Evolutionary conservation across 805 yeast genomes (phyloP).

Genomic region (Candida railenensis): DNA sequence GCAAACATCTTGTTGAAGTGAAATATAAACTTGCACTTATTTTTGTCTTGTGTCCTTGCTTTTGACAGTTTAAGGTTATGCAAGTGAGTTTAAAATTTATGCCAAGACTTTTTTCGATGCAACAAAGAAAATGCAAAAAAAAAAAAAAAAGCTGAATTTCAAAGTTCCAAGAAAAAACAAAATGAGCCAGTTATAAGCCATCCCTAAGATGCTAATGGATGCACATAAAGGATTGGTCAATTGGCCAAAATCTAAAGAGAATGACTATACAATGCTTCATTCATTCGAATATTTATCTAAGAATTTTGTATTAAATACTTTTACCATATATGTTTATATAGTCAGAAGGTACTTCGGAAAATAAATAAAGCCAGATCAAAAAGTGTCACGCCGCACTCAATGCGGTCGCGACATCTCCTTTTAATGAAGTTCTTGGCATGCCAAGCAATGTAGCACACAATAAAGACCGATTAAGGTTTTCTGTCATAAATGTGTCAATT

Average conservation of each 20-base stretch:
- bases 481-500: conserved; percentile 3
- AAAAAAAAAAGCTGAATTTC: background rate
- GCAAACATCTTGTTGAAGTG: too few relatives aligned
- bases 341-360: background rate
- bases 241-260: too few relatives aligned
- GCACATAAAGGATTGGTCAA: too few relatives aligned
- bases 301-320: background rate
- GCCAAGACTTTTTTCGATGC: background rate
- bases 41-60: too few relatives aligned
- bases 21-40: too few relatives aligned
- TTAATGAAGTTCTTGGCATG: conserved; percentile 6
- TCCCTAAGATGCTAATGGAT: too few relatives aligned
- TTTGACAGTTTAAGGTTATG: background rate
- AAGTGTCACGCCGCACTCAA: conserved; percentile 4
- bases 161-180: background rate
- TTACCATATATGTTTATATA: background rate
- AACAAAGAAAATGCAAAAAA: background rate
- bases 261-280: too few relatives aligned
- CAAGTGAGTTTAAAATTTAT: background rate
- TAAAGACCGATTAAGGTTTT: background rate
- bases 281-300: too few relatives aligned
- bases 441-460: conserved; percentile 3
- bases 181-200: too few relatives aligned
- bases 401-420: background rate
- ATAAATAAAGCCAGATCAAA: background rate